phyloP scores from a whole-genome alignment of 805 yeast genomes.

The Candida manassasensis region DNA sequence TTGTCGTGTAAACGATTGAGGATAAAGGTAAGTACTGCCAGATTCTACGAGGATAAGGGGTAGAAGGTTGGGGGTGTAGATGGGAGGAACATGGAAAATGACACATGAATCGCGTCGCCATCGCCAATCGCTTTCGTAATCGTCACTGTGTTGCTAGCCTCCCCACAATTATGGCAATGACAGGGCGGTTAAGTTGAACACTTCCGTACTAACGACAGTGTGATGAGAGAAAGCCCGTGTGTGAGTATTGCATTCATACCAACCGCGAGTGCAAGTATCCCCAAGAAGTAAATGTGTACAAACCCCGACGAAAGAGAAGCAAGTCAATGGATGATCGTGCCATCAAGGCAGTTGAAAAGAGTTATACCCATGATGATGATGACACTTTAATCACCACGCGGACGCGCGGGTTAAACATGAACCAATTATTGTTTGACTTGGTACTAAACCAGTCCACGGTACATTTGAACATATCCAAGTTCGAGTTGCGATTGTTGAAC shows the following conservation, averaged over 20 bases:
- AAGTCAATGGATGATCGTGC: too few relatives aligned
- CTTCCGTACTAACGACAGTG: constrained; percentile 17
- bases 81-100: background rate
- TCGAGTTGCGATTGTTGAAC: constrained; percentile 11
- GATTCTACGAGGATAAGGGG: background rate
- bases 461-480: constrained; percentile 12
- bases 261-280: constrained; percentile 22
- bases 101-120: background rate
- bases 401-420: background rate
- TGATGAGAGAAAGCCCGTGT: constrained; percentile 25
- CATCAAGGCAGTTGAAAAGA: too few relatives aligned
- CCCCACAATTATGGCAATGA: background rate
- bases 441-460: constrained; percentile 15
- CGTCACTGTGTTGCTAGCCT: too few relatives aligned
- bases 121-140: background rate
- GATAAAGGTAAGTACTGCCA: constrained; percentile 1
- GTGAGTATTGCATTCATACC: constrained; percentile 31
- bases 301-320: background rate
- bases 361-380: background rate
- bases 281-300: constrained; percentile 1
- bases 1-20: background rate
- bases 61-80: background rate
- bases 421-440: constrained; percentile 1
- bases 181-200: background rate
- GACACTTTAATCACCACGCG: background rate